phyloP scores from a whole-genome alignment of 345 rosid species.

The Salix dunnii region DNA sequence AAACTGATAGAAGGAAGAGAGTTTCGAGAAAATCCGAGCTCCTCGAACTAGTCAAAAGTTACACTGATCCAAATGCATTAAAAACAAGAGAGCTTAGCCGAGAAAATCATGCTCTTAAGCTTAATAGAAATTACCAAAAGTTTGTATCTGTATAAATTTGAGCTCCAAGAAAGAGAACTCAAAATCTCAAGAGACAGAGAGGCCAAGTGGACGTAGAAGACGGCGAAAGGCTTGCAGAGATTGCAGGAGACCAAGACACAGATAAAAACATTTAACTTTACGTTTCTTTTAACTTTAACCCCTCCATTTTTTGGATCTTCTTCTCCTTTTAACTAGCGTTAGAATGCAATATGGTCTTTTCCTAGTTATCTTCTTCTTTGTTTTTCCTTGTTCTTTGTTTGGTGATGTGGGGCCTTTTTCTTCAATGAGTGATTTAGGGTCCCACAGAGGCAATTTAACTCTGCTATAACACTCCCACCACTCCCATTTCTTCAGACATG shows the following conservation, averaged over 20 bases:
- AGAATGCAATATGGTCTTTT: background rate
- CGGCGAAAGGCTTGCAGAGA: conserved; percentile 24
- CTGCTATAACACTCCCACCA: background rate
- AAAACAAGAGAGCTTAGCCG: conserved; percentile 9
- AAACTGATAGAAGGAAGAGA: conserved; percentile 1
- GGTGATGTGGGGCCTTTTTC: background rate
- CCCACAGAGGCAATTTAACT: background rate
- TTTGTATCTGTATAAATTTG: conserved; percentile 2
- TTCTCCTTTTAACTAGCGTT: background rate
- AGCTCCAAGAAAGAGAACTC: conserved; percentile 18
- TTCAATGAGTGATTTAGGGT: background rate
- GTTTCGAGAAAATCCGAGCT: conserved; percentile 16
- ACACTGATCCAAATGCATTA: conserved; percentile 14
- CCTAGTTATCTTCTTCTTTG: background rate
- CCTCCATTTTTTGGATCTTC: background rate
- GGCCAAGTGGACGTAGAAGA: conserved; percentile 26
- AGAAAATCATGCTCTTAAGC: background rate
- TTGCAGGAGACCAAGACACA: conserved; percentile 11
- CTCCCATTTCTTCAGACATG: background rate
- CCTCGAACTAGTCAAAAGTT: background rate
- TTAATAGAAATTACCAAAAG: conserved; percentile 11
- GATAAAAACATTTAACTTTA: background rate
- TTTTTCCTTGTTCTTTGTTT: background rate
- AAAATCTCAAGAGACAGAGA: background rate
- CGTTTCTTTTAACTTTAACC: background rate